phyloP scores from a whole-genome alignment of 306 rosid genomes.

The Parietaria judaica region DNA sequence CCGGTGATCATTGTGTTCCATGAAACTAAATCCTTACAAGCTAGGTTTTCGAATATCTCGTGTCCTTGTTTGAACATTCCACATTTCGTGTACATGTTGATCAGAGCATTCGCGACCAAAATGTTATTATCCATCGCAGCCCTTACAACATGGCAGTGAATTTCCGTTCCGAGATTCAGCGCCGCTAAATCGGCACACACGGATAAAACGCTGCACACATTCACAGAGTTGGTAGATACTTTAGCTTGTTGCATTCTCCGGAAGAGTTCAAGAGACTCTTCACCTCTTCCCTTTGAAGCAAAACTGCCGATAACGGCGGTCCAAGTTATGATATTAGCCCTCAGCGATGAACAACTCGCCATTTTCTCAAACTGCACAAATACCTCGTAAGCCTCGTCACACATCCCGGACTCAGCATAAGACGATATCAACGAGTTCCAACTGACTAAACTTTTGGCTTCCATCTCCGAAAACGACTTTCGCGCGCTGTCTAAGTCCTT shows the following conservation, averaged over 20 bases:
- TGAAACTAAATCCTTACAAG: slow-evolving; percentile 52
- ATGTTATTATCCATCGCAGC: slow-evolving; percentile 46
- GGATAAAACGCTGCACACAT: slow-evolving; percentile 58
- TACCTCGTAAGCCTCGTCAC: slow-evolving; percentile 54
- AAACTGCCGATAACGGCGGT: slow-evolving; percentile 62
- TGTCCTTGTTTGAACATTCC: slow-evolving; percentile 58
- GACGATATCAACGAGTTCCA: slow-evolving; percentile 84
- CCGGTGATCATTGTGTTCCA: slow-evolving; percentile 83
- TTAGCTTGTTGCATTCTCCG: slow-evolving; percentile 62
- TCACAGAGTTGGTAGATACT: slow-evolving; percentile 52
- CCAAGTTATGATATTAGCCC: slow-evolving; percentile 81
- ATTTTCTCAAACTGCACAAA: slow-evolving; percentile 42
- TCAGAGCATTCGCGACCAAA: slow-evolving; percentile 69
- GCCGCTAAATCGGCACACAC: slow-evolving; percentile 64
- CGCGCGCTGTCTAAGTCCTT: slow-evolving; percentile 39
- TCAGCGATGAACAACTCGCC: slow-evolving; percentile 22
- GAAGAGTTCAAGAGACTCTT: slow-evolving; percentile 58
- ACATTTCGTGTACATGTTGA: slow-evolving; percentile 75
- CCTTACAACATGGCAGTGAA: slow-evolving; percentile 54
- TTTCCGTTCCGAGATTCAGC: slow-evolving; percentile 59
- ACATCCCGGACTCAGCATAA: slow-evolving; percentile 63
- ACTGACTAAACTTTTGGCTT: slow-evolving; percentile 50
- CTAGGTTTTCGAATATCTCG: slow-evolving; percentile 41
- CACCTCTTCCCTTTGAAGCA: slow-evolving; percentile 43
- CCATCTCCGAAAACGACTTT: slow-evolving; percentile 42